Percentiles rank a stretch among this genome's conserved stretches.
These are phyloP conservation scores for Elaeis guineensis DNA, from an alignment of 176 grass and related monocot species.

Conservation along the genomic window DNA sequence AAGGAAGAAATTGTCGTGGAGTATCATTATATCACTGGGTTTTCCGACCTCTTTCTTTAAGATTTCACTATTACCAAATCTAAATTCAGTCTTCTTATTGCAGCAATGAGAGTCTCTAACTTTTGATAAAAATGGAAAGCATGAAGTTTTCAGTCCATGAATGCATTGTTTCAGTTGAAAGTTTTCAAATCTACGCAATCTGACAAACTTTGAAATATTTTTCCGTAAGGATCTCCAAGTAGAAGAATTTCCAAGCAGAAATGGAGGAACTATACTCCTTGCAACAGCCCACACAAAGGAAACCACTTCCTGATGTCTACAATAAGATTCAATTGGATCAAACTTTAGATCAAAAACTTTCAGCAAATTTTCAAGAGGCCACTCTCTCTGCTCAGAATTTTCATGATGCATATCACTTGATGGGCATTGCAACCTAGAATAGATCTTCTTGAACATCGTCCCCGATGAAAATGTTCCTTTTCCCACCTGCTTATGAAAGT, in stretches of 20 bases:
- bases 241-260: slow-evolving; percentile 57
- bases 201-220: slow-evolving; percentile 83
- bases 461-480: too few species aligned
- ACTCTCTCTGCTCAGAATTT: neutral
- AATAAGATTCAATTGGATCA: slow-evolving; percentile 48
- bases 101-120: slow-evolving; percentile 42
- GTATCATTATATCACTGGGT: neutral
- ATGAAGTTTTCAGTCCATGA: slow-evolving; percentile 48
- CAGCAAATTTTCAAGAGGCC: neutral
- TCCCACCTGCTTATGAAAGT: too few species aligned
- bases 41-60: slow-evolving; percentile 20
- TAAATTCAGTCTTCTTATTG: slow-evolving; percentile 15
- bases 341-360: slow-evolving; percentile 19
- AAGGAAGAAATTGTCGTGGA: slow-evolving; percentile 40
- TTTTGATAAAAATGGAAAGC: slow-evolving; percentile 61
- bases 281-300: slow-evolving; percentile 78
- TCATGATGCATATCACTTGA: neutral
- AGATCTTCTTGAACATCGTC: too few species aligned
- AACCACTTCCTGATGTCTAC: slow-evolving; percentile 55
- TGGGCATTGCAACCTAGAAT: too few species aligned
- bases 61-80: slow-evolving; percentile 20
- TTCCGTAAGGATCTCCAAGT: slow-evolving; percentile 57
- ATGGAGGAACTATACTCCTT: slow-evolving; percentile 51
- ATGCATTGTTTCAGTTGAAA: slow-evolving; percentile 54
- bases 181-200: slow-evolving; percentile 46